Percentiles rank a stretch among this genome's conserved stretches.
Evolutionary conservation across 108 stramenopile species (phyloP).

Genomic region (Skeletonema potamos): DNA sequence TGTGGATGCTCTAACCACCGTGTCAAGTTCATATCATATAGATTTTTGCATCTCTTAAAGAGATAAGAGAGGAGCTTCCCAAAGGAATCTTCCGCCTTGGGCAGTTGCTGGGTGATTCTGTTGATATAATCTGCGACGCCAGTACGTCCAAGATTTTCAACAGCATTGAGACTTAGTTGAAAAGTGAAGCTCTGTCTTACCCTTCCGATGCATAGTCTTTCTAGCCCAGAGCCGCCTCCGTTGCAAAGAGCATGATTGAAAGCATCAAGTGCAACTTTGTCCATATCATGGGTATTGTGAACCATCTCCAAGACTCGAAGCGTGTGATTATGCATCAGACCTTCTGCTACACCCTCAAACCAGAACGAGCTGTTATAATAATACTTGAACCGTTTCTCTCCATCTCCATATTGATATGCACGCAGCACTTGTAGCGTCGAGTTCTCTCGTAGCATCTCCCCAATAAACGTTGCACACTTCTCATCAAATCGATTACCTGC

Average conservation of each 20-base stretch:
- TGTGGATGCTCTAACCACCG: background rate
- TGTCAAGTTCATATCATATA: conserved; percentile 3
- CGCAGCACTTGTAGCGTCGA: background rate
- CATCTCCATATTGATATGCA: background rate
- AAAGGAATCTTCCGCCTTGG: conserved; percentile 1
- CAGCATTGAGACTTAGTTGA: background rate
- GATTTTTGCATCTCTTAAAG: background rate
- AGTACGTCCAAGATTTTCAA: background rate
- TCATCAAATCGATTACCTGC: background rate
- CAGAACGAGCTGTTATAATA: background rate
- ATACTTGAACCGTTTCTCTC: conserved; percentile 2
- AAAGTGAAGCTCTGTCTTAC: background rate
- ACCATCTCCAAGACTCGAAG: background rate
- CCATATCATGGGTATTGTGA: conserved; percentile 1
- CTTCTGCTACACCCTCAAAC: background rate
- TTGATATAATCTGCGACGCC: background rate
- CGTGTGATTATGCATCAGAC: background rate
- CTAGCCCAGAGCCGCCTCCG: background rate
- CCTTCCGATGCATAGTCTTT: background rate
- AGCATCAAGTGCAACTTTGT: background rate
- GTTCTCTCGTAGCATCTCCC: background rate
- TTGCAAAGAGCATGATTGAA: background rate
- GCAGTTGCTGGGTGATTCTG: background rate
- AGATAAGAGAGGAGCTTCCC: background rate
- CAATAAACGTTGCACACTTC: background rate